phyloP scores from a whole-genome alignment of 257 asterid species.

The Solanum piurae region DNA sequence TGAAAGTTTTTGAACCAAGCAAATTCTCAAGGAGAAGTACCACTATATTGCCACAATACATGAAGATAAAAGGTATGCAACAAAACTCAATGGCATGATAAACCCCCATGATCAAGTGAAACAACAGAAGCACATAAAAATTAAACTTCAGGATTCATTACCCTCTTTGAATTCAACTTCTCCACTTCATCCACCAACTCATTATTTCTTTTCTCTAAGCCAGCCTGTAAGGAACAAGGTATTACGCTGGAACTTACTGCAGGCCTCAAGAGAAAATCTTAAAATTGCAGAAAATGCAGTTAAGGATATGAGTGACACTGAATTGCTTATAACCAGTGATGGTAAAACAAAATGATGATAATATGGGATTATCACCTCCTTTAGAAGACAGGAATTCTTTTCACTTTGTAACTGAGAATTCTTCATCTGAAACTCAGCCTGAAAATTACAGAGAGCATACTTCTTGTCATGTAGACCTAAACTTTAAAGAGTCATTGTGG shows the following conservation, averaged over 20 bases:
- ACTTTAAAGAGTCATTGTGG: background rate
- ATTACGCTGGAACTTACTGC: background rate
- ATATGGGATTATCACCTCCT: conserved; percentile 37
- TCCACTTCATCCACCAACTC: conserved; percentile 39
- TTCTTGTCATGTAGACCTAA: conserved; percentile 1
- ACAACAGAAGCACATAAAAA: background rate
- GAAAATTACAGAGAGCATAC: background rate
- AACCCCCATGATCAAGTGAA: background rate
- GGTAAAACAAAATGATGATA: conserved; percentile 1
- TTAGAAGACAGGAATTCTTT: conserved; percentile 39
- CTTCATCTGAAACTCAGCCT: conserved; percentile 32
- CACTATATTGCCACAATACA: background rate
- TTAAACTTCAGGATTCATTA: conserved; percentile 8
- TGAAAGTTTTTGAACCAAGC: background rate
- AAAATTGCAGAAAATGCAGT: background rate
- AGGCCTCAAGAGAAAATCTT: background rate
- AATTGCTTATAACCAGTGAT: background rate
- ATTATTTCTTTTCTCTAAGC: conserved; percentile 29
- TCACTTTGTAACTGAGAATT: conserved; percentile 37
- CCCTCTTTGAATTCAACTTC: conserved; percentile 32
- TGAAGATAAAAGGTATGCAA: background rate
- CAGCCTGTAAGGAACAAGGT: conserved; percentile 31
- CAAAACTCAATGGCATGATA: background rate
- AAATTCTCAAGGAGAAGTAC: background rate
- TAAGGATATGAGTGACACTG: background rate